Evolutionary conservation across 352 stramenopile genomes (phyloP).

Genomic region (Phytophthora palmivora): DNA sequence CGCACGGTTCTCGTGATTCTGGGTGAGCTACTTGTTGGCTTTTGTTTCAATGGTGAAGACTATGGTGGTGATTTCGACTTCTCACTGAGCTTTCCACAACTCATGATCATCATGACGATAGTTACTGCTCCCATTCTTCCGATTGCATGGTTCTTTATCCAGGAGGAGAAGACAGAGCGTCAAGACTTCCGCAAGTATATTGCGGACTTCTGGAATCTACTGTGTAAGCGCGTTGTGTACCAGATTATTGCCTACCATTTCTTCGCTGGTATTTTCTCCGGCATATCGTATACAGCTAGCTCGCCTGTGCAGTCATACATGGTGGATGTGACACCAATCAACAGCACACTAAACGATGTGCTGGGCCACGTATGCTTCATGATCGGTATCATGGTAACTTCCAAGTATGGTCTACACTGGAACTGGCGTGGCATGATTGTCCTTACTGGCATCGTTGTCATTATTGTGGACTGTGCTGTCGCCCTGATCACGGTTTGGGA

Average conservation of each 20-base stretch:
- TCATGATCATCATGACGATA: slow-evolving; percentile 51
- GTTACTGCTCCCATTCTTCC: slow-evolving; percentile 28
- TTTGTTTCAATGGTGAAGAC: slow-evolving; percentile 54
- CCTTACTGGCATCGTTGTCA: slow-evolving; percentile 29
- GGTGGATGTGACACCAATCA: slow-evolving; percentile 37
- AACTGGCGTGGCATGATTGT: slow-evolving; percentile 46
- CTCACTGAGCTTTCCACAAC: slow-evolving; percentile 35
- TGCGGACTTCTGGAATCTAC: slow-evolving; percentile 38
- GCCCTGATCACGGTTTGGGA: slow-evolving; percentile 49
- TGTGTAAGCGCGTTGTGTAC: slow-evolving; percentile 47
- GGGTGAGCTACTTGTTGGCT: slow-evolving; percentile 39
- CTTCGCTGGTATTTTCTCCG: slow-evolving; percentile 43
- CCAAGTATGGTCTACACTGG: slow-evolving; percentile 46
- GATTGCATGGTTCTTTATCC: slow-evolving; percentile 44
- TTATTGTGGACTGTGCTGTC: slow-evolving; percentile 33
- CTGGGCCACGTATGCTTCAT: slow-evolving; percentile 34
- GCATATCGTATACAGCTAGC: slow-evolving; percentile 41
- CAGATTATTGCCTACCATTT: slow-evolving; percentile 54
- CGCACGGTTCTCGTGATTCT: slow-evolving; percentile 42
- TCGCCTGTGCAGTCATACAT: slow-evolving; percentile 40
- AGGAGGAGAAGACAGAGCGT: slow-evolving; percentile 31
- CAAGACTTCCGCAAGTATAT: slow-evolving; percentile 39
- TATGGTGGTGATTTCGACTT: slow-evolving; percentile 54
- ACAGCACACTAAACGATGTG: slow-evolving; percentile 38
- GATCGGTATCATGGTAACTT: slow-evolving; percentile 35